These are phyloP conservation scores for Trametes gibbosa DNA, from an alignment of 768 basidiomycete species.

Conservation along the genomic window DNA sequence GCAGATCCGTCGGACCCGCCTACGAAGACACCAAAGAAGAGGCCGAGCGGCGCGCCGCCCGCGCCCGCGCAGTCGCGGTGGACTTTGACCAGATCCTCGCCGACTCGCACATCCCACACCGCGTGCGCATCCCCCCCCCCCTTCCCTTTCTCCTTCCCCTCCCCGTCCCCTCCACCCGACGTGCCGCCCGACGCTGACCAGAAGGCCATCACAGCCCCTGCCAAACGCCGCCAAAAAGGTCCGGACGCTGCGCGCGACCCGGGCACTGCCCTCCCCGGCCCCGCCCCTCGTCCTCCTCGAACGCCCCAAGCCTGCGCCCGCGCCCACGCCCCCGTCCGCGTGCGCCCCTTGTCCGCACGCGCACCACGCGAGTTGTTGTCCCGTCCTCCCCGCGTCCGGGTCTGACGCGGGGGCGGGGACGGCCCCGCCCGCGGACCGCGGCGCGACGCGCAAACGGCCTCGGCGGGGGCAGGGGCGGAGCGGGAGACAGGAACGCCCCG, in stretches of 20 bases:
- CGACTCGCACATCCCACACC: constrained; percentile 21
- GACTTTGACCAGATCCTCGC: constrained; percentile 26
- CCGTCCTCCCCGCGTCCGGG: constrained; percentile 11
- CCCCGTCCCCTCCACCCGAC: no score
- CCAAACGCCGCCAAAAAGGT: constrained; percentile 2
- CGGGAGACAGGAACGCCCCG: no score
- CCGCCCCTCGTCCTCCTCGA: constrained; percentile 3
- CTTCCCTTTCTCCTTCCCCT: no score
- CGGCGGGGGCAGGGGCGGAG: no score
- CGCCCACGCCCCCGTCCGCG: constrained; percentile 4
- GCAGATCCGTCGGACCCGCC: constrained; percentile 28
- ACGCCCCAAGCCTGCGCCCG: not conserved
- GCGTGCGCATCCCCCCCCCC: constrained; percentile 20
- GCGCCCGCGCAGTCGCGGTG: constrained; percentile 30
- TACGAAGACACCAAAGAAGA: constrained; percentile 31
- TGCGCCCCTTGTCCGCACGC: constrained; percentile 22
- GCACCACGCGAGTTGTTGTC: constrained; percentile 19
- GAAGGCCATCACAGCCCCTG: not conserved
- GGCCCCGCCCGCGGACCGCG: no score
- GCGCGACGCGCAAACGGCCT: no score
- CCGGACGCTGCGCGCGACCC: not conserved
- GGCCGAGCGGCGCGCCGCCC: constrained; percentile 24
- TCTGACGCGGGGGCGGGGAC: no score
- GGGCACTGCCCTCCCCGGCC: not conserved
- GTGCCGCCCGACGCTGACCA: no score